A percentile compares a stretch with the other conserved stretches of the same genome.
These are phyloP conservation scores for Cladosporium sp. DNA, from an alignment of 2,329 filamentous ascomycete genomes.

Conservation along the genomic window DNA sequence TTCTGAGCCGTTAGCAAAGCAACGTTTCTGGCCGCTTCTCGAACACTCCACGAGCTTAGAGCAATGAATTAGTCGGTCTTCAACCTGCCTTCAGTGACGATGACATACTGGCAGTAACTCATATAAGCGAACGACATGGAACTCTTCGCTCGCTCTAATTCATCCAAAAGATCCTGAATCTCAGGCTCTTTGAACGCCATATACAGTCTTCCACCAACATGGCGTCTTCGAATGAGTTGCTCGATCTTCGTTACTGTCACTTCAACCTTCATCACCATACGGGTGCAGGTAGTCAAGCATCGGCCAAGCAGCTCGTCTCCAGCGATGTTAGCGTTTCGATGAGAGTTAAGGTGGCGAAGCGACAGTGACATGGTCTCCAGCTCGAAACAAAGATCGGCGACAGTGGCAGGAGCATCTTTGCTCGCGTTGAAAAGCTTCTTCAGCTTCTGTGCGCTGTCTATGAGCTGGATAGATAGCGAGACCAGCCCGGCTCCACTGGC, in stretches of 20 bases:
- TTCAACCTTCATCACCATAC: neutral
- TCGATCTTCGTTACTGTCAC: neutral
- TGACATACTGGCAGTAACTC: constrained; percentile 2
- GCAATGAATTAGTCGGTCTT: neutral
- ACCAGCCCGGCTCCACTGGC: constrained; percentile 20
- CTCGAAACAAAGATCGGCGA: neutral
- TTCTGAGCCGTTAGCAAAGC: neutral
- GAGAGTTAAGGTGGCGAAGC: neutral
- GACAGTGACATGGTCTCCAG: constrained; percentile 12
- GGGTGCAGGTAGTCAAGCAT: constrained; percentile 6
- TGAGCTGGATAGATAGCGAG: constrained; percentile 20
- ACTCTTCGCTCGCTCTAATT: constrained; percentile 19
- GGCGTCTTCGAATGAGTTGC: neutral
- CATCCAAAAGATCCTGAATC: constrained; percentile 7
- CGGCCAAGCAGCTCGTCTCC: constrained; percentile 5
- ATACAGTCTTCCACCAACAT: constrained; percentile 5
- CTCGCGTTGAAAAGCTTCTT: constrained; percentile 17
- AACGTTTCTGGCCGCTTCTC: neutral
- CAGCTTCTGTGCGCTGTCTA: constrained; percentile 18
- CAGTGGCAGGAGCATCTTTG: constrained; percentile 4
- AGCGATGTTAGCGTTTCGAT: neutral
- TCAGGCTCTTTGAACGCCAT: constrained; percentile 16
- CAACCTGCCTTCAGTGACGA: neutral
- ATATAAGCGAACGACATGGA: neutral
- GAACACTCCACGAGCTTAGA: neutral